Conservation (phyloP, 2,329 filamentous ascomycete genomes). For the Salinomyces thailandicus region DNA sequence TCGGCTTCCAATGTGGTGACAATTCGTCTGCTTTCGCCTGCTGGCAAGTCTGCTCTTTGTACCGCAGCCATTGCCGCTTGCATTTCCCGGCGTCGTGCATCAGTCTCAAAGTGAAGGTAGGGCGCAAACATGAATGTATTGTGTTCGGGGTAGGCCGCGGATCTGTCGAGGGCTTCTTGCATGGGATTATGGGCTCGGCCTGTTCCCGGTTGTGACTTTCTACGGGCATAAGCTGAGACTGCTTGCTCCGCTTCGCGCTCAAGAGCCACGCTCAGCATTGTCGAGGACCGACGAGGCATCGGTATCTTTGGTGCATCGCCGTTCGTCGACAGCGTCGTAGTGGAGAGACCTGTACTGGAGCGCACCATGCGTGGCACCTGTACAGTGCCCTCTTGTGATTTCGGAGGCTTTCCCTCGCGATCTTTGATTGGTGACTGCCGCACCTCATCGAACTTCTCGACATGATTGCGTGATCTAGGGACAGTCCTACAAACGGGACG, state of each 20-base stretch:
- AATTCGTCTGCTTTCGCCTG: neutral
- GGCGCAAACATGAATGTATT: constrained; percentile 48
- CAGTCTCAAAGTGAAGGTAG: constrained; percentile 55
- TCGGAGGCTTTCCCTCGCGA: too few species aligned
- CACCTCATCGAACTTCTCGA: too few species aligned
- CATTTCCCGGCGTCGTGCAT: constrained; percentile 41
- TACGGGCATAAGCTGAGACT: too few species aligned
- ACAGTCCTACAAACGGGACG: constrained; percentile 39
- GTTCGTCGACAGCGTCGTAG: neutral
- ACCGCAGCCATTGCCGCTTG: constrained; percentile 40
- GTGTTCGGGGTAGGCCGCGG: constrained; percentile 14
- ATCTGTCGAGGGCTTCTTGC: neutral
- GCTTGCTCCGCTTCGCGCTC: too few species aligned
- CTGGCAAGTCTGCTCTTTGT: constrained; percentile 4
- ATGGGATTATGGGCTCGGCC: neutral
- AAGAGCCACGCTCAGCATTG: neutral
- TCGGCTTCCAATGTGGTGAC: neutral
- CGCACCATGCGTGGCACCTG: too few species aligned
- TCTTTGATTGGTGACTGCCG: neutral
- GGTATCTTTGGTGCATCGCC: neutral
- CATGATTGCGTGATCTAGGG: constrained; percentile 10
- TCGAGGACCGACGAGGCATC: neutral
- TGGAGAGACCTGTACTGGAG: neutral
- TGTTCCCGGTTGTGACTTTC: neutral
- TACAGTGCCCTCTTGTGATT: too few species aligned